Percentiles rank a stretch among this genome's conserved stretches.
Evolutionary conservation across 2,329 filamentous ascomycete genomes (phyloP).

Genomic region (Penicillium sp.): DNA sequence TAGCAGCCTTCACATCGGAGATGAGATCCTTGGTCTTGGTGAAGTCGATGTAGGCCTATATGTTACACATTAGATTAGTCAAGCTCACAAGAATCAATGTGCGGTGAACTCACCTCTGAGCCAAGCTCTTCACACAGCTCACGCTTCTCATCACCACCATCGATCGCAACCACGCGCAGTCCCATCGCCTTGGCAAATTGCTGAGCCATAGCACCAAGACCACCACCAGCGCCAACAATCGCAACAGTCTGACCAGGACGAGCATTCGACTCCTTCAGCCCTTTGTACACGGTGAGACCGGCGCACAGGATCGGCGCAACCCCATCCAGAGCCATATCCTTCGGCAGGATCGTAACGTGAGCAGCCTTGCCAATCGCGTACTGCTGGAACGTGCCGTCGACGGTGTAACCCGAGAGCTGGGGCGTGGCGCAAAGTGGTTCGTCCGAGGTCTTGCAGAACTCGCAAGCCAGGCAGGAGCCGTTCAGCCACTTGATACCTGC

Average conservation of each 20-base stretch:
- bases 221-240: slow-evolving; percentile 83
- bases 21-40: slow-evolving; percentile 73
- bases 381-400: slow-evolving; percentile 92
- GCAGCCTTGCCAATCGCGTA: slow-evolving; percentile 85
- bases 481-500: slow-evolving; percentile 94
- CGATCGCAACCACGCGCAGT: slow-evolving; percentile 76
- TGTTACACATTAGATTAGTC: slow-evolving; percentile 12
- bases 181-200: slow-evolving; percentile 95
- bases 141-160: slow-evolving; percentile 79
- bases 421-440: slow-evolving; percentile 80
- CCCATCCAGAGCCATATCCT: slow-evolving; percentile 73
- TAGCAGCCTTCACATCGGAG: slow-evolving; percentile 79
- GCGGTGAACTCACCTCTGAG: slow-evolving; percentile 46
- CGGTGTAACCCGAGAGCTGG: slow-evolving; percentile 83
- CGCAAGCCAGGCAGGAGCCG: slow-evolving; percentile 78
- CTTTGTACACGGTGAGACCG: slow-evolving; percentile 87
- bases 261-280: slow-evolving; percentile 79
- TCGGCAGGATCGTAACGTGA: slow-evolving; percentile 79
- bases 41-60: slow-evolving; percentile 75
- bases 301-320: slow-evolving; percentile 81
- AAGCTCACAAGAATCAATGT: no score
- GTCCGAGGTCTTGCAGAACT: slow-evolving; percentile 77
- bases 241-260: slow-evolving; percentile 76
- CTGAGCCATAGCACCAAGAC: slow-evolving; percentile 74
- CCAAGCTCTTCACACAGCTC: slow-evolving; percentile 69